These are phyloP conservation scores for Liquidambar formosana DNA, from an alignment of 164 flowering plant species.

Conservation along the genomic window DNA sequence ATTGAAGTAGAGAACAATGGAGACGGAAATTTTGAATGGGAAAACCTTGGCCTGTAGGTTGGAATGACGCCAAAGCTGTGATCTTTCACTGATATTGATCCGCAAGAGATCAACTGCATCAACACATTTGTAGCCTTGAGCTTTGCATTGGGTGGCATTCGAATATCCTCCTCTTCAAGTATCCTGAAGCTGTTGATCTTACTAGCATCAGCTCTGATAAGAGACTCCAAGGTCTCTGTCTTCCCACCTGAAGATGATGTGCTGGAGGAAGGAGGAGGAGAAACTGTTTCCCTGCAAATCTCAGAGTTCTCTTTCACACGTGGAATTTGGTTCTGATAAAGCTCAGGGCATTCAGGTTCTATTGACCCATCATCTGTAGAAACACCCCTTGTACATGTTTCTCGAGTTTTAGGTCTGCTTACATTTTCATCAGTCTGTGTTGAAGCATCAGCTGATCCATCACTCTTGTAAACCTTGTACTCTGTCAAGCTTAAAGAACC, in stretches of 20 bases:
- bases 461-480: conserved; percentile 59
- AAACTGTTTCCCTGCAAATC: conserved; percentile 38
- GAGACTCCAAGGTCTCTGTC: conserved; percentile 84
- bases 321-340: conserved; percentile 24
- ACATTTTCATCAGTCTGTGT: conserved; percentile 80
- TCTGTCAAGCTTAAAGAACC: conserved; percentile 65
- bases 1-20: conserved; percentile 69
- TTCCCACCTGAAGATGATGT: conserved; percentile 75
- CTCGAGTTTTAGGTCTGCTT: conserved; percentile 30
- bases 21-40: conserved; percentile 64
- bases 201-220: conserved; percentile 79
- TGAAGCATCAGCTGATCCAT: conserved; percentile 73
- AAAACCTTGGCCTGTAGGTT: conserved; percentile 65
- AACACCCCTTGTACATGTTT: conserved; percentile 83
- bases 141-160: conserved; percentile 45
- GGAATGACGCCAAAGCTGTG: conserved; percentile 82
- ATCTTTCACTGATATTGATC: conserved; percentile 90
- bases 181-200: conserved; percentile 72
- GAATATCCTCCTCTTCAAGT: conserved; percentile 67
- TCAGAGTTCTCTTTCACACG: conserved; percentile 42
- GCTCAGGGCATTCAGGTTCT: conserved; percentile 35
- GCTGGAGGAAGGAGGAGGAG: conserved; percentile 70
- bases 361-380: conserved; percentile 69
- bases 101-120: conserved; percentile 94
- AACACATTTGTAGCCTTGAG: conserved; percentile 74